Conservation (phyloP, 2,329 filamentous ascomycete genomes). For the Cyphellophora attinorum region DNA sequence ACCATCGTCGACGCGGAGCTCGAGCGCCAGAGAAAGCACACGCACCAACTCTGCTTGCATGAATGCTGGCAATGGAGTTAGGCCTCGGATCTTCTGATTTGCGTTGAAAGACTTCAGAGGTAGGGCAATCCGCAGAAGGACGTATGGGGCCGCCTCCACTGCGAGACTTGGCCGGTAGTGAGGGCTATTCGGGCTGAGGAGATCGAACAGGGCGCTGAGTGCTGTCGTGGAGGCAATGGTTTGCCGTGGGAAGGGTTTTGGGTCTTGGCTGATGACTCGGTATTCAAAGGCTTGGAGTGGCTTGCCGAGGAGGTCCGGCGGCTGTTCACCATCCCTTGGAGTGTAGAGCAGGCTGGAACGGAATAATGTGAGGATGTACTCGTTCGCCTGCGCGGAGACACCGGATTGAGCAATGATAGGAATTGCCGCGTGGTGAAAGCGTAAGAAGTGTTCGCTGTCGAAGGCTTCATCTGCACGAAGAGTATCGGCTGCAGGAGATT, state of each 20-base stretch:
- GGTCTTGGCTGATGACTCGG: constrained; percentile 57
- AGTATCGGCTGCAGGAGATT: constrained; percentile 27
- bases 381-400: constrained; percentile 45
- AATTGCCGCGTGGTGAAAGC: constrained; percentile 43
- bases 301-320: constrained; percentile 34
- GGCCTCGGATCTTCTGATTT: constrained; percentile 80
- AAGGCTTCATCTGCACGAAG: constrained; percentile 65
- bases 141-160: constrained; percentile 64
- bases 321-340: constrained; percentile 53
- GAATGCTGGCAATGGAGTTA: constrained; percentile 76
- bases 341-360: constrained; percentile 70
- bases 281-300: constrained; percentile 51
- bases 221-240: constrained; percentile 69
- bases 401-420: constrained; percentile 63
- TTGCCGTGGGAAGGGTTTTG: constrained; percentile 54
- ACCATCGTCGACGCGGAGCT: constrained; percentile 58
- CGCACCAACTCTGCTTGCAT: constrained; percentile 71
- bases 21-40: constrained; percentile 56
- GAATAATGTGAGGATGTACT: constrained; percentile 70
- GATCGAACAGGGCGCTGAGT: constrained; percentile 66
- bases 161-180: constrained; percentile 49
- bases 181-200: constrained; percentile 36
- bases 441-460: constrained; percentile 65
- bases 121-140: constrained; percentile 72
- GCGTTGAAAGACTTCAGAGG: constrained; percentile 77